These are phyloP conservation scores for Endoconidiophora laricicola DNA, from an alignment of 2,329 filamentous ascomycete species.

Conservation along the genomic window DNA sequence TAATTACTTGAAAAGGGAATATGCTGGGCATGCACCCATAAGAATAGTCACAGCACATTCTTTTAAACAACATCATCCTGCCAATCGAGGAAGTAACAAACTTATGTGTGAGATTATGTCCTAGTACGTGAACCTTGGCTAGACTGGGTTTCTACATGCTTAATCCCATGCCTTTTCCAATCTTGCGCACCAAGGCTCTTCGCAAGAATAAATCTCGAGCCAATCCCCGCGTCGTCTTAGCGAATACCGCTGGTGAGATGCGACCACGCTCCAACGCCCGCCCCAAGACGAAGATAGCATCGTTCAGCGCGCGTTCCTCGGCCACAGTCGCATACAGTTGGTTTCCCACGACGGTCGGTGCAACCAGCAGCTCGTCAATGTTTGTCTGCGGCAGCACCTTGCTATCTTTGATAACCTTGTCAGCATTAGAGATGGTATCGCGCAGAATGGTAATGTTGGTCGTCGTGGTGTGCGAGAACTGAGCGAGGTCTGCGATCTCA, in stretches of 20 bases:
- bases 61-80: no score
- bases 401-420: conserved; percentile 59
- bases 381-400: conserved; percentile 51
- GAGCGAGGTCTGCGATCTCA: conserved; percentile 55
- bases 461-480: conserved; percentile 52
- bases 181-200: conserved; percentile 65
- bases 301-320: conserved; percentile 73
- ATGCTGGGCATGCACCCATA: no score
- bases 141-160: conserved; percentile 8
- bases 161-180: conserved; percentile 59
- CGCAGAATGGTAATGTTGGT: conserved; percentile 67
- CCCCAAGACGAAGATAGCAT: conserved; percentile 71
- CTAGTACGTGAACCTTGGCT: background rate
- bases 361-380: conserved; percentile 84
- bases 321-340: conserved; percentile 82
- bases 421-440: conserved; percentile 61
- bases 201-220: conserved; percentile 71
- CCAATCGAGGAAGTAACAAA: no score
- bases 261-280: conserved; percentile 57
- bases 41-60: no score
- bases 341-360: conserved; percentile 79
- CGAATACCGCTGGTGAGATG: conserved; percentile 55
- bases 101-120: no score
- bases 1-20: no score
- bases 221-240: conserved; percentile 57